A percentile compares a stretch with the other conserved stretches of the same genome.
These are phyloP conservation scores for Solanum arcanum DNA, from an alignment of 257 asterid species.

Conservation along the genomic window DNA sequence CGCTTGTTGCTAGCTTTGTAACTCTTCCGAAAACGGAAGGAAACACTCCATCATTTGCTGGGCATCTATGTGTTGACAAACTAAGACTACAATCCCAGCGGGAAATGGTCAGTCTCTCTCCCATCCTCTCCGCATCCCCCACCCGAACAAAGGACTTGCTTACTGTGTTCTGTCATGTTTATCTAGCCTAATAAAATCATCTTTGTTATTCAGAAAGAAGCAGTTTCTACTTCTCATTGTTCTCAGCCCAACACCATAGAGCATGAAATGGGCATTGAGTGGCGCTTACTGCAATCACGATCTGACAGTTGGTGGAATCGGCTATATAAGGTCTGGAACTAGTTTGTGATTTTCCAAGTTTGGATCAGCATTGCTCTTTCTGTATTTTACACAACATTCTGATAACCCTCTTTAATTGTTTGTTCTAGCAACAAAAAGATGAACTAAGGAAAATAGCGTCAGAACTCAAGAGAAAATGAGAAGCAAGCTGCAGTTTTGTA, in stretches of 20 bases:
- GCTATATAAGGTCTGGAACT: conserved; percentile 47
- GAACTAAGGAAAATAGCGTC: conserved; percentile 11
- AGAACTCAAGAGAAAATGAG: conserved; percentile 26
- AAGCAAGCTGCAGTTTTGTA: conserved; percentile 2
- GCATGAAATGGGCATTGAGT: conserved; percentile 67
- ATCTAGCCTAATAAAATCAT: neutral
- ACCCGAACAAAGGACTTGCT: neutral
- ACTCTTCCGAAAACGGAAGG: conserved; percentile 25
- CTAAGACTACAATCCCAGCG: conserved; percentile 39
- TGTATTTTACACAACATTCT: neutral
- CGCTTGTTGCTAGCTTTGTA: conserved; percentile 37
- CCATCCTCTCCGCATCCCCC: neutral
- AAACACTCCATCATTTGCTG: conserved; percentile 30
- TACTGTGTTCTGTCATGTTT: neutral
- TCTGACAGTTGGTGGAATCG: conserved; percentile 46
- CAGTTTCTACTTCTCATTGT: conserved; percentile 75
- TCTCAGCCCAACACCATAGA: conserved; percentile 83
- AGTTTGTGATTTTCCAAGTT: neutral
- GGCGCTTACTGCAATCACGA: conserved; percentile 60
- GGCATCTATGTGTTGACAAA: conserved; percentile 52
- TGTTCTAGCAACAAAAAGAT: conserved; percentile 30
- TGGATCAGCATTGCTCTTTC: neutral
- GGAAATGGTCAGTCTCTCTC: conserved; percentile 36
- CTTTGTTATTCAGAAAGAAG: conserved; percentile 45
- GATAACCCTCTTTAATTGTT: neutral